Evolutionary conservation across 108 stramenopile genomes (phyloP), one percentile per base, ranked within the genome.

Genomic region (Cyclostephanos invisitatus): DNA sequence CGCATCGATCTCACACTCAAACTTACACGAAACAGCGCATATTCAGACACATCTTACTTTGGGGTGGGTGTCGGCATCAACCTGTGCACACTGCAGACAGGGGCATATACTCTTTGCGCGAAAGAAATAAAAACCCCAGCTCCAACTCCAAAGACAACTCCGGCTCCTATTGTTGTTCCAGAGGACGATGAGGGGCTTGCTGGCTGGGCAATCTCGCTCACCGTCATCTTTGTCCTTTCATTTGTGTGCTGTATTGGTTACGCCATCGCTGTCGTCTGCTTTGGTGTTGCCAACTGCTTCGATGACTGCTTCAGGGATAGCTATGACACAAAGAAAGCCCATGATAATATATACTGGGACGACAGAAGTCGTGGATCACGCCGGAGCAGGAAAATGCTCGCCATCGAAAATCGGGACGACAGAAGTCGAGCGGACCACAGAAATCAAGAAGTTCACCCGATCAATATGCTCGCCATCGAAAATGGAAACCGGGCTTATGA

Each of bases 151-250:
- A n/a, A 1, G 24, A 6, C 62, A 20, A 21, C 51, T 22, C 0
- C 14, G 32, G 7, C 18, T 59, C 27, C 12, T 11, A 2, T 4
- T 3, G 1, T 2, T 0, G 56, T 32, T 58, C 8, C 61, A 4
- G 67, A 40, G n/a, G 57, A 58, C 12, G 66, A 50, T 22, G 69
- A 46, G 28, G 80, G 73, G 3, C 28, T 81, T 18, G 50, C 80
- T 1, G 80, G 62, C 7, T 81, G 80, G 80, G 80, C 68, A 1
- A 51, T 81, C 32, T 50, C 60, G n/a, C 68, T 81, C 40, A 74
- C 74, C 46, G 64, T 81, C 37, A 55, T 81, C 47, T 42, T 71
- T 7, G 27, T 70, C 20, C 67, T 81, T 15, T 9, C 49, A 7
- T 48, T 81, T 0, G 48, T 55, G 5, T 62, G 64, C 32, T 68